Conservation (phyloP, 148 eudicot genomes). For the Diospyros lotus region DNA sequence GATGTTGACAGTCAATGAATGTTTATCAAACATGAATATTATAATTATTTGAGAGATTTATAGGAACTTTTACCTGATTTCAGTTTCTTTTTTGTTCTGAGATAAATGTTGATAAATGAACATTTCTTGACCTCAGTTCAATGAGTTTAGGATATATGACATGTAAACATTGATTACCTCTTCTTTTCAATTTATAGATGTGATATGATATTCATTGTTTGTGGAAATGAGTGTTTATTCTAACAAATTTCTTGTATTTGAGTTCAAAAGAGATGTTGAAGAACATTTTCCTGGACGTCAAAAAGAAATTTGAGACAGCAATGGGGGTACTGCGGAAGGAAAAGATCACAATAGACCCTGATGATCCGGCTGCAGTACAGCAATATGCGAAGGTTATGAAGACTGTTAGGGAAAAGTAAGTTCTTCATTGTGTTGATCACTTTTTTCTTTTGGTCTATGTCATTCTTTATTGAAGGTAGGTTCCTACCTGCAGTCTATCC, state of each 20-base stretch:
- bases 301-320: conserved; percentile 90
- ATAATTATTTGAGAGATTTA: not conserved
- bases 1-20: not conserved
- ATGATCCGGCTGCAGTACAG: conserved; percentile 73
- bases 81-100: not conserved
- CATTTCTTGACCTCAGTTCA: not conserved
- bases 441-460: not conserved
- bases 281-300: conserved; percentile 79
- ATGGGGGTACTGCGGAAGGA: conserved; percentile 64
- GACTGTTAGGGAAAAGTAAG: conserved; percentile 67
- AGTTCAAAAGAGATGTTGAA: conserved; percentile 74
- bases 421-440: not conserved
- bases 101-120: not conserved
- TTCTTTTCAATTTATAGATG: conserved; percentile 35
- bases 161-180: not conserved
- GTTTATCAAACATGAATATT: not conserved
- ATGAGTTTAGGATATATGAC: not conserved
- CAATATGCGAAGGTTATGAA: conserved; percentile 89
- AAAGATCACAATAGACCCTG: conserved; percentile 92
- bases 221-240: not conserved
- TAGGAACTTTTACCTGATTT: not conserved
- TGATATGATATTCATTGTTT: conserved; percentile 1
- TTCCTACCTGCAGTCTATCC: not conserved
- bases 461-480: not conserved
- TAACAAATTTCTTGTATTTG: conserved; percentile 19